These are phyloP conservation scores for Cucurbita ficifolia DNA, from an alignment of 306 rosid genomes.

Conservation along the genomic window DNA sequence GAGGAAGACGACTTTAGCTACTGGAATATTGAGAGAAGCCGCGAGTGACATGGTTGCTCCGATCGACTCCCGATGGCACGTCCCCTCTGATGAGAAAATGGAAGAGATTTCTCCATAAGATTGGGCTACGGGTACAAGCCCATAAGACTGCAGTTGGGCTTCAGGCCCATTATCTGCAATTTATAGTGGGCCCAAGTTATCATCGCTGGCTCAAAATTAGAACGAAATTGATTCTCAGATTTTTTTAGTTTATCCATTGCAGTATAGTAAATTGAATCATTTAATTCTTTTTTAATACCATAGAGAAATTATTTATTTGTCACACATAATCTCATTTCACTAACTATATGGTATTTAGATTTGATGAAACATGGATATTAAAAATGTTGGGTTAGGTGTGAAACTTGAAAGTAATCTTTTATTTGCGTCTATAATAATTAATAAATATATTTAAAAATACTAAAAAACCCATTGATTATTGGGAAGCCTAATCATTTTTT, in stretches of 20 bases:
- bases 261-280: no score
- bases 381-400: no score
- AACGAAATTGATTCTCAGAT: no score
- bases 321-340: no score
- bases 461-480: background rate
- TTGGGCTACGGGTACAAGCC: background rate
- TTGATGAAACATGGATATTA: no score
- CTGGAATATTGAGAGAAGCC: constrained; percentile 29
- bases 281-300: no score
- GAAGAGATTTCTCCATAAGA: background rate
- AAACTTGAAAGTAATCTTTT: no score
- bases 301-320: no score
- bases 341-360: no score
- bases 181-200: background rate
- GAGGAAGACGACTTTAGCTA: constrained; percentile 22
- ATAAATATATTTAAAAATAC: no score
- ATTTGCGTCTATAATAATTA: no score
- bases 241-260: no score
- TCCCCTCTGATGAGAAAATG: background rate
- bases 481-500: background rate
- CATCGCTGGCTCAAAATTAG: background rate
- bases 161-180: background rate
- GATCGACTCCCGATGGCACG: background rate
- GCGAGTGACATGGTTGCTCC: constrained; percentile 25
- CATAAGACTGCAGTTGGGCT: background rate